phyloP scores from a whole-genome alignment of 2,329 filamentous ascomycete genomes.

The Microthyrium microscopicum region DNA sequence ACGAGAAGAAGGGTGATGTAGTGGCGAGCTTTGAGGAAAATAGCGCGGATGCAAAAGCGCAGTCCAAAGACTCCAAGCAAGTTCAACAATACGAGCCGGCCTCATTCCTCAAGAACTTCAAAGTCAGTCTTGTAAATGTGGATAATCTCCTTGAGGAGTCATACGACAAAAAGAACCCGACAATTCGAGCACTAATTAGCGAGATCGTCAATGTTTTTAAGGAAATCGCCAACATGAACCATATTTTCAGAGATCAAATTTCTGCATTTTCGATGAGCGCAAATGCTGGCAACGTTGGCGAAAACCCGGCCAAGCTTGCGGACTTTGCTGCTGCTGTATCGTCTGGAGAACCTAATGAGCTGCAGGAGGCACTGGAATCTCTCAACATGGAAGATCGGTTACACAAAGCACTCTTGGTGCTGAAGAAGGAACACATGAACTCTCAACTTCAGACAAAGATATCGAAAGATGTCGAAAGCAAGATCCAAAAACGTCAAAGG shows the following conservation, averaged over 20 bases:
- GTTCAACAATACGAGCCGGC: slow-evolving; percentile 61
- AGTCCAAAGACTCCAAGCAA: slow-evolving; percentile 13
- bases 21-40: slow-evolving; percentile 93
- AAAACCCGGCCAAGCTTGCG: slow-evolving; percentile 86
- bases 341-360: slow-evolving; percentile 77
- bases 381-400: slow-evolving; percentile 85
- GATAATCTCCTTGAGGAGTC: slow-evolving; percentile 83
- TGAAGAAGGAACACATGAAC: slow-evolving; percentile 98
- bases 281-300: slow-evolving; percentile 82
- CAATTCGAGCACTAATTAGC: slow-evolving; percentile 82
- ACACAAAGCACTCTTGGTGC: slow-evolving; percentile 74
- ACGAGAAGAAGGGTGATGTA: slow-evolving; percentile 75
- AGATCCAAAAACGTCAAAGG: slow-evolving; percentile 91
- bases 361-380: slow-evolving; percentile 79
- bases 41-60: slow-evolving; percentile 25
- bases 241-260: slow-evolving; percentile 90
- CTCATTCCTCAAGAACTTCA: slow-evolving; percentile 77
- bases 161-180: slow-evolving; percentile 74
- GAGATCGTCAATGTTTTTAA: slow-evolving; percentile 99
- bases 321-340: slow-evolving; percentile 96
- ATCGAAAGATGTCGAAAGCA: slow-evolving; percentile 90
- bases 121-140: slow-evolving; percentile 87
- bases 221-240: slow-evolving; percentile 86
- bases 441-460: slow-evolving; percentile 95
- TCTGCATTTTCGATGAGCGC: slow-evolving; percentile 94